Base-by-base conservation (phyloP, 805 yeast species). In the Lachancea quebecensis region DNA sequence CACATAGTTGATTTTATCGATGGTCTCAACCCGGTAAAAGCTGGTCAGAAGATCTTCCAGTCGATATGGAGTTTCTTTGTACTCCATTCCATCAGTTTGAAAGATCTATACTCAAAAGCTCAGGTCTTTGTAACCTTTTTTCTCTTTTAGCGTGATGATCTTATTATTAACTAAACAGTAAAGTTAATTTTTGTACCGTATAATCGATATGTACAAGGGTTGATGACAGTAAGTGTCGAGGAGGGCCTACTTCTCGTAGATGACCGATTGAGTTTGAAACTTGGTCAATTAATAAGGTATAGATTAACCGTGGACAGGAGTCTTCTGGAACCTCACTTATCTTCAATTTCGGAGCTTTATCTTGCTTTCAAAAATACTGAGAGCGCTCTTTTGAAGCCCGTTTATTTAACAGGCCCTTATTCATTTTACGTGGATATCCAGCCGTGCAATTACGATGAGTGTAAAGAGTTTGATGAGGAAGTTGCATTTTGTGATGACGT, bases 341-440 rank as follows among this genome's bases (percentile, higher is more conserved):
- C 49, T 28, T 36, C 38, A 12, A 27, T 42, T 7, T 40, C 45
- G 1, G 50, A 55, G 29, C 40, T 59, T 27, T 52, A 49, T 69
- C 63, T 82, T 14, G 74, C 77, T 44, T 75, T 90, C 33, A 79
- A 77, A 56, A 90, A 90, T 64, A 69, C 67, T 3, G 96, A 89
- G 61, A 76, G 78, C 51, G 67, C 85, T 2, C 74, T 93, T 0
- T 60, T 87, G 52, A 66, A 95, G 27, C 95, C 97, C 0, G 85
- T 95, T 1, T 87, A 82, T 55, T 64, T 93, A 37, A 82, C 90
- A 1, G 99, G 98, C 0, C 99, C 99, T 0, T 91, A 80, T 59
- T 72, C 86, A 2, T 65, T 93, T 5, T 93, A 93, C 57, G 85
- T 82, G 17, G 97, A 91, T 62, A 78, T 93, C 40, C 71, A 81